phyloP scores from a whole-genome alignment of 192 early-diverging fungal species.

The Lobulomyces angularis region DNA sequence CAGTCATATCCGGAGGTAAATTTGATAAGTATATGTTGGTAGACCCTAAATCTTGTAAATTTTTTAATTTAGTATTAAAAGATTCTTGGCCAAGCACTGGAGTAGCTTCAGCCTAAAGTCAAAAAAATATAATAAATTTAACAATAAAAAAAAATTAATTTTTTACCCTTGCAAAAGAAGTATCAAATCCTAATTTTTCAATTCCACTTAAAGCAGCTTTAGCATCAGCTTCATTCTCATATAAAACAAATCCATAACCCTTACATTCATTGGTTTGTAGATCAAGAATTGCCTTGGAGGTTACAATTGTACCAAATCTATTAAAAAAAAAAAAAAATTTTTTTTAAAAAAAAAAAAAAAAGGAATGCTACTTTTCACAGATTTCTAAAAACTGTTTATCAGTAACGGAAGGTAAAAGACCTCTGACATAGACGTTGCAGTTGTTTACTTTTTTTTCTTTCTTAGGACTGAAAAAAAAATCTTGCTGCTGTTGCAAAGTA shows the following conservation, averaged over 20 bases:
- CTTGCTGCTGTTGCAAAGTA: too few species aligned
- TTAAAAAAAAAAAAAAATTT: neutral
- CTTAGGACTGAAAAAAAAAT: neutral
- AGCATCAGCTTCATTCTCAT: slow-evolving; percentile 55
- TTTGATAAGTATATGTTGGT: slow-evolving; percentile 82
- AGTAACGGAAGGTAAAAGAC: too few species aligned
- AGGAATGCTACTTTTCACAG: neutral
- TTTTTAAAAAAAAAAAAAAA: slow-evolving; percentile 2
- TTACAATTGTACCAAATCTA: slow-evolving; percentile 60
- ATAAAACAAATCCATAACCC: slow-evolving; percentile 84
- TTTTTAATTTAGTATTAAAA: slow-evolving; percentile 54
- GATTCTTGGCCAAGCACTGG: too few species aligned
- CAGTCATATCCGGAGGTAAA: slow-evolving; percentile 59
- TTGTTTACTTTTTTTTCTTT: too few species aligned
- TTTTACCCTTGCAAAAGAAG: slow-evolving; percentile 58
- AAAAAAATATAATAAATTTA: slow-evolving; percentile 5
- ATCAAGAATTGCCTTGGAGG: slow-evolving; percentile 75
- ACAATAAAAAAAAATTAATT: neutral
- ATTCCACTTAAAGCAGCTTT: slow-evolving; percentile 56
- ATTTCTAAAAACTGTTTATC: too few species aligned
- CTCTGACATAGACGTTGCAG: too few species aligned
- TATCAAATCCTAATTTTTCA: slow-evolving; percentile 48
- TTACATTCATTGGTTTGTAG: slow-evolving; percentile 68
- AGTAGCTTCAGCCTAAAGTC: too few species aligned
- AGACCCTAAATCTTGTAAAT: slow-evolving; percentile 59